Base-by-base conservation (phyloP, 805 yeast species). In the Myxozyma vanderwaltii region DNA sequence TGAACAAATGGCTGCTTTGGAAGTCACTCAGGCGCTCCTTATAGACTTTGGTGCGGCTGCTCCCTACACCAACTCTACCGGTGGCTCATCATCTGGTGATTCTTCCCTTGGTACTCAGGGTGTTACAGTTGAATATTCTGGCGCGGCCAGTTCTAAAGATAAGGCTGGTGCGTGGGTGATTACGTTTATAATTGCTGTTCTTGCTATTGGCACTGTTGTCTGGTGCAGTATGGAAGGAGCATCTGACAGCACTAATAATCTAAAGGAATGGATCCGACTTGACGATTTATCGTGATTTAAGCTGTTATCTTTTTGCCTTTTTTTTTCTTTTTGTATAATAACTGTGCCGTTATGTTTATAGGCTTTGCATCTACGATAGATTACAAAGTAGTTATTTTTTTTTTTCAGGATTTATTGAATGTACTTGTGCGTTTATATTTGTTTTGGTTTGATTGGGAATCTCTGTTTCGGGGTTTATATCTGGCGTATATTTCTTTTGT, bases 101-200 rank as follows among this genome's bases (percentile, higher is more conserved):
- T 81, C 84, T 12, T 79, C 82, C 35, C 94, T 89, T 12, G 96
- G 96, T 59, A 77, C 82, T 38, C 35, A 33, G 43, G 43, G 55
- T 10, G 15, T 50, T 4, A 23, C 41, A 4, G 35, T 38, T 17
- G 41, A 35, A 13, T 36, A 48, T n/a, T 26, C 15, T 1, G 41
- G 40, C 10, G 74, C 71, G 0, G 82, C 91, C 44, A 76, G 83
- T 0, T 72, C 76, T 0, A 83, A 82, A 60, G 96, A 89, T 70
- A 82, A 80, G 67, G 96, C 90, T 1, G 98, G 98, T 51, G 97
- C 97, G 0, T 96, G 95, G 49, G 77, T 91, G 23, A 72, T 89
- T 44, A 92, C 99, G 0, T 95, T 91, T 0, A 72, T 89, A 63
- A 82, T 82, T 1, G 70, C 79, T 2, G 67, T 90, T 24, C 71